These are phyloP conservation scores for Chrysoporthe deuterocubensis DNA, from an alignment of 2,329 filamentous ascomycete genomes.

Conservation along the genomic window DNA sequence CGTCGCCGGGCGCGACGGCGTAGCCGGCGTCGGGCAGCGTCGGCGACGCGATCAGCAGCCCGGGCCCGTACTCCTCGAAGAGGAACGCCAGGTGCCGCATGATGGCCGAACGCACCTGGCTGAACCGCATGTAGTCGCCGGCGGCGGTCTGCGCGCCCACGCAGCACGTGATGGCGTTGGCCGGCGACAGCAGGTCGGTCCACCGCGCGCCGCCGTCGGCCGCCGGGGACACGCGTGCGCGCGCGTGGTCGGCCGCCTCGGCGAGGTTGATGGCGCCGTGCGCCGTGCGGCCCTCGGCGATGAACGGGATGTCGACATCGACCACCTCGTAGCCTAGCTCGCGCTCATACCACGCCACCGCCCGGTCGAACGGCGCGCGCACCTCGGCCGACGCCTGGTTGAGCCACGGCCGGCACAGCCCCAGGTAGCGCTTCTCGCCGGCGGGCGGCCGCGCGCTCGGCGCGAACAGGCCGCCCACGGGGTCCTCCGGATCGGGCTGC, in stretches of 20 bases:
- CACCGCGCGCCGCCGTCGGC: slow-evolving; percentile 50
- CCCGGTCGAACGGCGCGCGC: slow-evolving; percentile 61
- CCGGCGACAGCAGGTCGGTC: slow-evolving; percentile 61
- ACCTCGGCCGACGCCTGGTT: slow-evolving; percentile 69
- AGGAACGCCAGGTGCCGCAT: slow-evolving; percentile 79
- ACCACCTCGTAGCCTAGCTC: slow-evolving; percentile 53
- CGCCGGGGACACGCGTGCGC: slow-evolving; percentile 33
- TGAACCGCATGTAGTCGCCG: slow-evolving; percentile 72
- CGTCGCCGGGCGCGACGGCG: slow-evolving; percentile 62
- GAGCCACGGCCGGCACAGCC: slow-evolving; percentile 72
- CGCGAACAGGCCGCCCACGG: slow-evolving; percentile 65
- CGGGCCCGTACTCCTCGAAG: slow-evolving; percentile 68
- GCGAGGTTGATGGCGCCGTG: slow-evolving; percentile 78
- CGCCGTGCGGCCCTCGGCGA: slow-evolving; percentile 74
- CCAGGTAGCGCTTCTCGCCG: slow-evolving; percentile 64
- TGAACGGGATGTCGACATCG: slow-evolving; percentile 67
- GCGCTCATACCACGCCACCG: slow-evolving; percentile 61
- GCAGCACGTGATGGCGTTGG: slow-evolving; percentile 72
- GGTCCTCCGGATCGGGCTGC: slow-evolving; percentile 67
- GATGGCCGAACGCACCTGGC: slow-evolving; percentile 73
- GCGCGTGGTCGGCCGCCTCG: slow-evolving; percentile 62
- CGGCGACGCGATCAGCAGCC: slow-evolving; percentile 78
- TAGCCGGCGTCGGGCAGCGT: slow-evolving; percentile 78
- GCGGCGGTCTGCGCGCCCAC: slow-evolving; percentile 68
- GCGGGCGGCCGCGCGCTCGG: slow-evolving; percentile 56